These are phyloP conservation scores for Aeschynomene evenia DNA, from an alignment of 306 rosid species.

Conservation along the genomic window DNA sequence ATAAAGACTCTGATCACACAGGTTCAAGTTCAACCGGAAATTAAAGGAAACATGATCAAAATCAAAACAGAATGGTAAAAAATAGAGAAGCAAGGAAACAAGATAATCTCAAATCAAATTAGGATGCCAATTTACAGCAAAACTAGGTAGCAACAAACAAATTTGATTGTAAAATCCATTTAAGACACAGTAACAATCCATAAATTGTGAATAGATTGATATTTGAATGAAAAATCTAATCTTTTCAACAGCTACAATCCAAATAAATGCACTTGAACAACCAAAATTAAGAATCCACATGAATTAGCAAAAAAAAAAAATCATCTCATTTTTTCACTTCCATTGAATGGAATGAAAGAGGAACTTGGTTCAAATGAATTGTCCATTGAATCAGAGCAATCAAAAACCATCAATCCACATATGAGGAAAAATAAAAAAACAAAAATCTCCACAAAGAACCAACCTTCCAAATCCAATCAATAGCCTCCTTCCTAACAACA, in stretches of 20 bases:
- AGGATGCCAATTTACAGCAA: not conserved
- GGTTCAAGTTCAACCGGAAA: not conserved
- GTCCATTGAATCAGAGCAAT: constrained; percentile 26
- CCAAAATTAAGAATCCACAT: not conserved
- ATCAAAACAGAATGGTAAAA: not conserved
- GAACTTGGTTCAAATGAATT: not conserved
- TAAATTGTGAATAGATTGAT: constrained; percentile 9
- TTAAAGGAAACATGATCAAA: constrained; percentile 3
- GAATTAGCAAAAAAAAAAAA: not conserved
- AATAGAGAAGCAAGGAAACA: constrained; percentile 5
- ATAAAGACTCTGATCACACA: not conserved
- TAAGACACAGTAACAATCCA: constrained; percentile 5
- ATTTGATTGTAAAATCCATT: not conserved
- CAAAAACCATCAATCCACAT: constrained; percentile 21
- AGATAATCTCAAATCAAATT: constrained; percentile 12
- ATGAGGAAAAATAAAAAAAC: not conserved
- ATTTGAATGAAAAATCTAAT: not conserved
- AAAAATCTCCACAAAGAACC: not conserved
- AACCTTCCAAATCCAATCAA: constrained; percentile 90
- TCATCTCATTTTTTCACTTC: not conserved
- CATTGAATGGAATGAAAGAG: constrained; percentile 1
- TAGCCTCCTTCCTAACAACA: constrained; percentile 56
- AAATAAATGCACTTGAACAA: not conserved
- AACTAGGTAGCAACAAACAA: not conserved
- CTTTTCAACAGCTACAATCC: not conserved